phyloP scores from a whole-genome alignment of 2,329 filamentous ascomycete species.

The Fusarium sublunatum region DNA sequence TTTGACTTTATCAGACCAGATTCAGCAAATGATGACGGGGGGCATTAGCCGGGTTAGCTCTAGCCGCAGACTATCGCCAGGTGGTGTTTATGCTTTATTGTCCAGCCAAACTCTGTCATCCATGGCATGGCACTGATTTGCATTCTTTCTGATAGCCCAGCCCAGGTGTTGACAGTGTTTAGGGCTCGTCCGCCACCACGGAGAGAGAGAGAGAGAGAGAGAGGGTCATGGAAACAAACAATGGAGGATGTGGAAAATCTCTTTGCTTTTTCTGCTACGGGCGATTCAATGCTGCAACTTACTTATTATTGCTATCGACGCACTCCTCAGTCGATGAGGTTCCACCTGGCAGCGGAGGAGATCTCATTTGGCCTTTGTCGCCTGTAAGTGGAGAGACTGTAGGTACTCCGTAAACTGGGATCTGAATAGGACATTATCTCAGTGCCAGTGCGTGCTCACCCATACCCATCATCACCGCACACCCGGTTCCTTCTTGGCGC shows the following conservation, averaged over 20 bases:
- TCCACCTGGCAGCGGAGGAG: constrained; percentile 31
- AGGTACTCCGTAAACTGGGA: too few relatives aligned
- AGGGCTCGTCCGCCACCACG: constrained; percentile 10
- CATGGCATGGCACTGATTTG: constrained; percentile 8
- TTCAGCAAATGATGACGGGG: constrained; percentile 32
- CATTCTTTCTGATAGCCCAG: constrained; percentile 1
- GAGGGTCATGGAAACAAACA: too few relatives aligned
- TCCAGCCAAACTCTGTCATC: not conserved
- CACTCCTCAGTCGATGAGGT: constrained; percentile 41
- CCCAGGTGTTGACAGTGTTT: not conserved
- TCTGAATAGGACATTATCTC: too few relatives aligned
- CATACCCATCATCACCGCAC: constrained; percentile 2
- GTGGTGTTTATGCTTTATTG: constrained; percentile 33
- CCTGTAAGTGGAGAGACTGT: constrained; percentile 43
- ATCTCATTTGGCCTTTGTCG: constrained; percentile 45
- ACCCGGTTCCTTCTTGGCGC: constrained; percentile 10
- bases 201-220: not conserved
- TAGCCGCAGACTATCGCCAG: constrained; percentile 26
- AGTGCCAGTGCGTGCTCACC: not conserved
- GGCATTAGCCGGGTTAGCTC: constrained; percentile 28
- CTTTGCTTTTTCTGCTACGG: not conserved
- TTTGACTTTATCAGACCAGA: constrained; percentile 23
- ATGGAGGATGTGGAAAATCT: too few relatives aligned
- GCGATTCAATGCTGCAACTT: constrained; percentile 13
- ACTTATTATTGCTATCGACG: constrained; percentile 23